Base-by-base conservation (phyloP, 768 basidiomycete genomes). In the Lentinus brumalis region DNA sequence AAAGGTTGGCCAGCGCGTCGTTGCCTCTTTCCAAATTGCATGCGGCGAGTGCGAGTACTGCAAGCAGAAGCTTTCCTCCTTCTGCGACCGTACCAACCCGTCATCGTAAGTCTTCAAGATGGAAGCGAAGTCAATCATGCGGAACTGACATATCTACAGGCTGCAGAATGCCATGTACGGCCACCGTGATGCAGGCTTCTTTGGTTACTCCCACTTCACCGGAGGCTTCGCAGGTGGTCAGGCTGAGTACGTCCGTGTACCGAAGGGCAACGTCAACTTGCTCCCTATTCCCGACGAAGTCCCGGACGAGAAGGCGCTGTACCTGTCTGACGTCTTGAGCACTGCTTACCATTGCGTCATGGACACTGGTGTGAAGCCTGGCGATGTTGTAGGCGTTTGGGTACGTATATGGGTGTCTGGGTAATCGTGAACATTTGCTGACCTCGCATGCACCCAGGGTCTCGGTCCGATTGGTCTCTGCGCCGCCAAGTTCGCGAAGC, bases 211-310 rank as follows among this genome's bases (percentile, higher is more conserved):
- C n/a, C 87, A 88, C 70, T 82, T 89, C 65, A 85, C 86, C 0
- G 86, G 88, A 5, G 89, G 89, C 11, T 89, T 86, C 71, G 80
- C 90, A 5, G 90, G 85, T 18, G 89, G 88, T 0, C 90, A 92
- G 69, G 86, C 89, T 0, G 89, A 92, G 70, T 91, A 86, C 66
- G 85, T 87, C 4, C 80, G 87, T 35, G 85, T 92, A 2, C 89
- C 88, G 0, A 82, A 83, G 67, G 91, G 86, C 41, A 81, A 88
- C 50, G 84, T 87, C 45, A 92, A 92, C 73, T 78, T 87, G 39
- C 78, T 91, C 30, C 85, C 84, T 30, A 80, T 92, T 2, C 90
- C 91, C 1, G 82, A 87, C 57, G 74, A 77, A 14, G 76, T 94
- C 8, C 66, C 84, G 3, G 84, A 91, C 72, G 88, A 91, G 75